Evolutionary conservation across 306 rosid species (phyloP).

Genomic region (Corylus avellana): DNA sequence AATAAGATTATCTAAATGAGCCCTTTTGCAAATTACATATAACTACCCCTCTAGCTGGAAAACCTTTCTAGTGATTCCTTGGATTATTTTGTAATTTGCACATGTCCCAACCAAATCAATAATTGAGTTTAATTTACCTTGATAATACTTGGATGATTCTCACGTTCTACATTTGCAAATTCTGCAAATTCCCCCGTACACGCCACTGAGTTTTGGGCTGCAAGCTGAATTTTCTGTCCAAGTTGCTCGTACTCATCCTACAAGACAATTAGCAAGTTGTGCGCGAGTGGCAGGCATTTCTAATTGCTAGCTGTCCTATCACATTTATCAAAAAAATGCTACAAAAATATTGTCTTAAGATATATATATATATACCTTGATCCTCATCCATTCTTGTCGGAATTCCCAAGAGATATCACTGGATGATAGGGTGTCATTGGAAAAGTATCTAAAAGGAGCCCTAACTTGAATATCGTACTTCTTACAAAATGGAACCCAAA

Average conservation of each 20-base stretch:
- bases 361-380: too few species aligned
- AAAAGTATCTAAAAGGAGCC: slow-evolving; percentile 63
- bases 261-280: slow-evolving; percentile 53
- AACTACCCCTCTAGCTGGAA: too few species aligned
- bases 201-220: slow-evolving; percentile 7
- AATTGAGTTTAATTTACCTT: slow-evolving; percentile 39
- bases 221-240: slow-evolving; percentile 36
- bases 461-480: slow-evolving; percentile 47
- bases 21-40: too few species aligned
- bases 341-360: too few species aligned
- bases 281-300: too few species aligned
- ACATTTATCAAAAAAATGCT: too few species aligned
- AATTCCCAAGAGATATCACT: too few species aligned
- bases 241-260: slow-evolving; percentile 55
- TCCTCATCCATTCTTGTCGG: too few species aligned
- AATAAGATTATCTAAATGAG: too few species aligned
- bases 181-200: slow-evolving; percentile 29
- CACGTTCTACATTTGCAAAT: slow-evolving; percentile 37
- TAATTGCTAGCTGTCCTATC: not conserved
- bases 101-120: too few species aligned
- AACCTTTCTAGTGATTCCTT: too few species aligned
- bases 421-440: not conserved
- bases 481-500: slow-evolving; percentile 71
- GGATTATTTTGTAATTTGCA: too few species aligned
- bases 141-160: not conserved